Evolutionary conservation across 73 alveolate genomes (phyloP), one percentile per base, ranked within the genome.

Genomic region (Effrenium voratum): DNA sequence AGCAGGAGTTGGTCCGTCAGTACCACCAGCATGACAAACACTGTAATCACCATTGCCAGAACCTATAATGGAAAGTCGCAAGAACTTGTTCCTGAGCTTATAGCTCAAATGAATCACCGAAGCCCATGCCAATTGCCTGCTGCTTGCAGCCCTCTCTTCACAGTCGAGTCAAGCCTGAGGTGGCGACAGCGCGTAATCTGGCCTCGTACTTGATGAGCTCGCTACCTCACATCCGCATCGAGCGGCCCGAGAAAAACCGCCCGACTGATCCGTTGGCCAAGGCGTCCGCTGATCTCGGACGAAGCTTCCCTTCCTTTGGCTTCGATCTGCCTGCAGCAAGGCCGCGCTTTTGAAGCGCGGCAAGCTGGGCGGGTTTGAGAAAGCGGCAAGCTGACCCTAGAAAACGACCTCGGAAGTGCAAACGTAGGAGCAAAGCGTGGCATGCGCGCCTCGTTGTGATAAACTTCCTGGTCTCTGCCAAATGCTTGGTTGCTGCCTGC

Each of bases 121-220:
- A n/a, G n/a, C n/a, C n/a, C n/a, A n/a, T n/a, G n/a, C n/a, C n/a
- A n/a, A n/a, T n/a, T n/a, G n/a, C n/a, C n/a, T n/a, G n/a, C n/a
- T n/a, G n/a, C n/a, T n/a, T n/a, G n/a, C n/a, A n/a, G n/a, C n/a
- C n/a, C n/a, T n/a, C n/a, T n/a, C n/a, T n/a, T n/a, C n/a, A n/a
- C n/a, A n/a, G n/a, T n/a, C n/a, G n/a, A n/a, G n/a, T n/a, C n/a
- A n/a, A n/a, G n/a, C n/a, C n/a, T n/a, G n/a, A n/a, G n/a, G n/a
- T n/a, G n/a, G n/a, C n/a, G 30, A 82, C 94, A 15, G 75, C 73
- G 0, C 95, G 85, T 47, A 87, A 70, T 3, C 95, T 44, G 16
- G 95, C 95, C 49, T 87, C 95, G 84, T 87, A 87, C 84, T 87
- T 87, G 84, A 87, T 87, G 32, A 87, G 84, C 50, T 87, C 95